Base-by-base conservation (phyloP, 805 yeast genomes). In the Barnettozyma pratensis region DNA sequence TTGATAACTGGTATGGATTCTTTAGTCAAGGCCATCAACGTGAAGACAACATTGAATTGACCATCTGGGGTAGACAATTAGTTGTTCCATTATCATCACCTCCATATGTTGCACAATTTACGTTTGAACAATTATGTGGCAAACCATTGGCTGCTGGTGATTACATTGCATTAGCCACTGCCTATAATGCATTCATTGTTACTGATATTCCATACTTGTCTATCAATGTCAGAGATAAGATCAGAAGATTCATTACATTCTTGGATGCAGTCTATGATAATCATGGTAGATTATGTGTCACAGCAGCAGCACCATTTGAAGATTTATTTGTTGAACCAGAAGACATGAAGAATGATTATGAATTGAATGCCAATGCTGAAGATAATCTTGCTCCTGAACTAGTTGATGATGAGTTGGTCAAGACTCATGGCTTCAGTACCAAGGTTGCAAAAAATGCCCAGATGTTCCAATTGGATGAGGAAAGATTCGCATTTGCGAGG, bases 191-290 rank as follows among this genome's bases (percentile, higher is more conserved):
- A 6, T 85, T 90, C 55, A 81, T 94, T n/a, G 76, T 94, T 42
- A 89, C 97, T 0, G 98, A 94, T 62, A 90, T 94, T 39, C 99
- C 99, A 9, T 83, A 83, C 53, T 68, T 94, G 60, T 81, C 95
- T 25, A 74, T 85, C 10, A 76, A 84, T 56, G 85, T 80, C 42
- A 77, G 96, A 54, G 97, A 94, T 60, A 77, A 84, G 55, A 88
- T 91, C 27, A 76, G 98, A 61, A 73, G 99, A 58, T 92, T 94
- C 62, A 94, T 94, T 64, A 94, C 96, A 0, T 94, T 94, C 58
- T 68, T 94, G 47, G 99, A 94, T 65, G 97, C 99, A 0, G 95
- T 91, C 4, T 94, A 94, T 64, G 98, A 94, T 65, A 85, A 85
- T 47, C 91, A 88, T 57, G 87, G 95, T 8, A 77, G 90, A 60